Percentiles rank a stretch among this genome's conserved stretches.
Evolutionary conservation across 139 green algal species (phyloP).

Genomic region (Penium margaritaceum): DNA sequence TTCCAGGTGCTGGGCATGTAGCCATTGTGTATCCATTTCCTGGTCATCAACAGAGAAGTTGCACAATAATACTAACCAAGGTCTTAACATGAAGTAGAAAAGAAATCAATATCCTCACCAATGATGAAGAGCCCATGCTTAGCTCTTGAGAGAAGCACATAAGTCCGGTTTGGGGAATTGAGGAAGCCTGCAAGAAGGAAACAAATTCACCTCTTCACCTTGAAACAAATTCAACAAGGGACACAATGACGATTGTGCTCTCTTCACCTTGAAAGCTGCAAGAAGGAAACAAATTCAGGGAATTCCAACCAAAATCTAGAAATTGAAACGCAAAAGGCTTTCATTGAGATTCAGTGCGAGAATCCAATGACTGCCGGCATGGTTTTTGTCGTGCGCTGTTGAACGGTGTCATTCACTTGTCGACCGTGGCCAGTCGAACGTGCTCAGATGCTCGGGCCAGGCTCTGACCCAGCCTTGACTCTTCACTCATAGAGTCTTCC

Average conservation of each 20-base stretch:
- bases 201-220: too few relatives aligned
- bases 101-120: neutral
- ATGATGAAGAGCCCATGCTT: slow-evolving; percentile 54
- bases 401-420: slow-evolving; percentile 71
- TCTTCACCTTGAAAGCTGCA: slow-evolving; percentile 58
- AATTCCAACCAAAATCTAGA: too few relatives aligned
- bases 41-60: too few relatives aligned
- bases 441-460: too few relatives aligned
- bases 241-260: slow-evolving; percentile 58
- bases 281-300: too few relatives aligned
- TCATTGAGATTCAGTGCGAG: too few relatives aligned
- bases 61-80: too few relatives aligned
- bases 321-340: too few relatives aligned
- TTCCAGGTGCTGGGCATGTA: neutral
- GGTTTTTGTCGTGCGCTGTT: too few relatives aligned
- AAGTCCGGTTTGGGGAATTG: slow-evolving; percentile 61
- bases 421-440: slow-evolving; percentile 64
- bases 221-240: slow-evolving; percentile 62
- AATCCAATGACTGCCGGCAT: too few relatives aligned
- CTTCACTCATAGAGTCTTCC: slow-evolving; percentile 6
- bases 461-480: neutral
- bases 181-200: slow-evolving; percentile 73
- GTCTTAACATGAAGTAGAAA: too few relatives aligned
- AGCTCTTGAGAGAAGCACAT: slow-evolving; percentile 70
- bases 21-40: neutral